Percentiles rank a stretch among this genome's conserved stretches.
Evolutionary conservation across 164 flowering plant species (phyloP).

Genomic region (Tetracentron sinense): DNA sequence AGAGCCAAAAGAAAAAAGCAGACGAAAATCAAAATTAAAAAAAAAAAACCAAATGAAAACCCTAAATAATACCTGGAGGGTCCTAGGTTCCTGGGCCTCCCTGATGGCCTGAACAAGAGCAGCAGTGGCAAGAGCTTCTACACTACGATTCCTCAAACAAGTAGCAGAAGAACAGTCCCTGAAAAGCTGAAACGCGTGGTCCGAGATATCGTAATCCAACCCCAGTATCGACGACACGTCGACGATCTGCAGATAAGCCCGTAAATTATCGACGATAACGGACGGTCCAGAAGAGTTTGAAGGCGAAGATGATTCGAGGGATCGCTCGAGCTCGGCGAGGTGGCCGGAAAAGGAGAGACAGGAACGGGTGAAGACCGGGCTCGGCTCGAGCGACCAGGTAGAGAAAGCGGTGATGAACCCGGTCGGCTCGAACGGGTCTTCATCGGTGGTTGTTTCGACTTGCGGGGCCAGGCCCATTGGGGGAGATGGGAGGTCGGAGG

Average conservation of each 20-base stretch:
- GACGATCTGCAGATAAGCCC: slow-evolving; percentile 92
- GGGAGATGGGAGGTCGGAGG: slow-evolving; percentile 65
- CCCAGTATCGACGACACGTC: slow-evolving; percentile 87
- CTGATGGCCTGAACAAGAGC: slow-evolving; percentile 94
- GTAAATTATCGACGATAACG: slow-evolving; percentile 73
- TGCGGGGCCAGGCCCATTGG: slow-evolving; percentile 12
- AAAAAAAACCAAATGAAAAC: background rate
- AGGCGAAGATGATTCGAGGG: slow-evolving; percentile 45
- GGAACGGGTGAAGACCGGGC: slow-evolving; percentile 64
- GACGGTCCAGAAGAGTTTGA: slow-evolving; percentile 29
- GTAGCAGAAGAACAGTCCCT: slow-evolving; percentile 92
- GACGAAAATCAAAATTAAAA: background rate
- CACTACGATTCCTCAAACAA: slow-evolving; percentile 90
- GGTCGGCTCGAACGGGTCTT: slow-evolving; percentile 78
- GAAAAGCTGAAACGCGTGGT: slow-evolving; percentile 89
- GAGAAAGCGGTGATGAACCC: slow-evolving; percentile 97
- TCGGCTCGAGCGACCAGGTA: slow-evolving; percentile 81
- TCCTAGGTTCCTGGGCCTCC: slow-evolving; percentile 95
- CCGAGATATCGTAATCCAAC: slow-evolving; percentile 72
- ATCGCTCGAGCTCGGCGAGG: slow-evolving; percentile 87
- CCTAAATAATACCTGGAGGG: slow-evolving; percentile 67
- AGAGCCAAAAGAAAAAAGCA: background rate
- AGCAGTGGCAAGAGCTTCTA: slow-evolving; percentile 96
- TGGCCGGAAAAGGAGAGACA: slow-evolving; percentile 78
- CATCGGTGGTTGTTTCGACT: slow-evolving; percentile 42